phyloP scores from a whole-genome alignment of 306 rosid species.

The Canavalia gladiata region DNA sequence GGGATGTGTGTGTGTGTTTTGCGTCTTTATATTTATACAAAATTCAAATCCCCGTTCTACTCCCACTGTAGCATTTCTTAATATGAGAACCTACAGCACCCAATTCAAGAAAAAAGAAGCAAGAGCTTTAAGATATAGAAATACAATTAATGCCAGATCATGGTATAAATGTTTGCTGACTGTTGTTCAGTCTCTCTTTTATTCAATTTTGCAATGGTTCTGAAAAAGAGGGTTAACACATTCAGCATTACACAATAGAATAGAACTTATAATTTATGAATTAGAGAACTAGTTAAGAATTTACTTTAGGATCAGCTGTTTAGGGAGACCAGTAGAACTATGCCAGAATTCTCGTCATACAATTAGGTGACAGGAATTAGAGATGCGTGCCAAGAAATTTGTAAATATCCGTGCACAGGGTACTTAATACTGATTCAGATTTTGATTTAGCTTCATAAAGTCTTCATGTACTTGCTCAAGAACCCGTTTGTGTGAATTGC shows the following conservation, averaged over 20 bases:
- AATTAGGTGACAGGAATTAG: slow-evolving; percentile 45
- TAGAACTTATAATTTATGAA: slow-evolving; percentile 48
- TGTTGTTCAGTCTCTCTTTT: slow-evolving; percentile 53
- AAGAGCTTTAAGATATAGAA: slow-evolving; percentile 15
- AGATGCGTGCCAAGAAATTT: slow-evolving; percentile 33
- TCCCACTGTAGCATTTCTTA: slow-evolving; percentile 15
- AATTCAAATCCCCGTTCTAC: background rate
- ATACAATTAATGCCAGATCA: slow-evolving; percentile 36
- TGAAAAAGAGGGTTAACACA: slow-evolving; percentile 58
- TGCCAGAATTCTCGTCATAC: slow-evolving; percentile 51
- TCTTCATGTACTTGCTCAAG: slow-evolving; percentile 54
- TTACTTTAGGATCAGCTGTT: slow-evolving; percentile 47
- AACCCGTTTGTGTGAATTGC: slow-evolving; percentile 50
- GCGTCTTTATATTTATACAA: slow-evolving; percentile 6
- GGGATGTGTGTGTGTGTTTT: background rate
- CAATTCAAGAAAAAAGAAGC: slow-evolving; percentile 25
- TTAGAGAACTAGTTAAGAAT: slow-evolving; percentile 53
- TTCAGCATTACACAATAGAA: slow-evolving; percentile 52
- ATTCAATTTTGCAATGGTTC: slow-evolving; percentile 54
- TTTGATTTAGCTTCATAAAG: slow-evolving; percentile 44
- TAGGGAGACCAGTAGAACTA: slow-evolving; percentile 53
- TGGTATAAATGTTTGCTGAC: slow-evolving; percentile 48
- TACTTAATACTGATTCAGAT: slow-evolving; percentile 49
- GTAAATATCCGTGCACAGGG: slow-evolving; percentile 41
- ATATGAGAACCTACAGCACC: slow-evolving; percentile 9